Evolutionary conservation across 768 basidiomycete genomes (phyloP).

Genomic region (Phylloporus scabripes): DNA sequence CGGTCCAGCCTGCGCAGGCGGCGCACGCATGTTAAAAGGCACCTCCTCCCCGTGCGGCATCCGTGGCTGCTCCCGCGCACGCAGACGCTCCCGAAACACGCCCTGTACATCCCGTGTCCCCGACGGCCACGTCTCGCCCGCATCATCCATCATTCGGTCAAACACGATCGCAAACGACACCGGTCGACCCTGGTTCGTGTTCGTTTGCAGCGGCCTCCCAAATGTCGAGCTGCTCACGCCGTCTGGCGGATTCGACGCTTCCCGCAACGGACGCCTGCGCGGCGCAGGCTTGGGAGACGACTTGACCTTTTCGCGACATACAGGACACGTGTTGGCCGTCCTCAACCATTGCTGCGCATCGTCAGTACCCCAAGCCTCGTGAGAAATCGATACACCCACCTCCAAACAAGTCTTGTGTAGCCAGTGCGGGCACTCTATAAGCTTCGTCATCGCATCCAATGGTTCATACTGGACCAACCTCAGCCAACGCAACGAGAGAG

Average conservation of each 20-base stretch:
- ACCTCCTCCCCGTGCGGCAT: slow-evolving; percentile 2
- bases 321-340: slow-evolving; percentile 71
- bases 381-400: slow-evolving; percentile 35
- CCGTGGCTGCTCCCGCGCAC: slow-evolving; percentile 13
- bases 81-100: slow-evolving; percentile 12
- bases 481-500: neutral
- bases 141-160: slow-evolving; percentile 15
- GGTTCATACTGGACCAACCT: slow-evolving; percentile 49
- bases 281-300: slow-evolving; percentile 20
- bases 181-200: slow-evolving; percentile 12
- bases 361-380: neutral
- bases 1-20: slow-evolving; percentile 8
- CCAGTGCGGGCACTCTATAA: slow-evolving; percentile 74
- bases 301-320: slow-evolving; percentile 63
- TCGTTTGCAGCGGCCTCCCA: slow-evolving; percentile 5
- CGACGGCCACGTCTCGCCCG: slow-evolving; percentile 6
- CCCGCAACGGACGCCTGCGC: slow-evolving; percentile 16
- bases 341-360: slow-evolving; percentile 69
- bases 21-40: slow-evolving; percentile 6
- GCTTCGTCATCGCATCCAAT: slow-evolving; percentile 57
- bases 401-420: slow-evolving; percentile 71
- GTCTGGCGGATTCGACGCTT: slow-evolving; percentile 1
- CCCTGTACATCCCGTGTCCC: slow-evolving; percentile 6
- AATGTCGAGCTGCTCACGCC: neutral
- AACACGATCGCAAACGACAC: slow-evolving; percentile 16